Evolutionary conservation across 495 filamentous ascomycete genomes (phyloP).

Genomic region (Neurospora sp.): DNA sequence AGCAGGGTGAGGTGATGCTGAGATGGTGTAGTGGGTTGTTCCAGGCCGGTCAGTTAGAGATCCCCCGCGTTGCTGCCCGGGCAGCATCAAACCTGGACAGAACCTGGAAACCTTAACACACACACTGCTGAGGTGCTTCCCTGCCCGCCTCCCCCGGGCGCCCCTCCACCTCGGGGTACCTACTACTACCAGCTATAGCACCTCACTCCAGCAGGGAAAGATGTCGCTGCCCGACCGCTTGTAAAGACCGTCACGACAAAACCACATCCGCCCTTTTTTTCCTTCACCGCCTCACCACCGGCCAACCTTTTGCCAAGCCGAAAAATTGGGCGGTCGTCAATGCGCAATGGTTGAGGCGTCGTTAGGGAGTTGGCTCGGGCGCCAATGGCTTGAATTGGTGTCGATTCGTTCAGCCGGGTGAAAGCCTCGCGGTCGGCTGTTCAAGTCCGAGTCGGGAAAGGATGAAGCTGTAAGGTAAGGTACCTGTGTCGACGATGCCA

Average conservation of each 20-base stretch:
- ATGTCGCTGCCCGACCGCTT: constrained; percentile 14
- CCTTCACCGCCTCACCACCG: constrained; percentile 14
- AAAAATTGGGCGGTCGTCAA: constrained; percentile 6
- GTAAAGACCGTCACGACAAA: background rate
- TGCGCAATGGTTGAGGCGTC: background rate
- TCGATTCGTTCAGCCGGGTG: constrained; percentile 10
- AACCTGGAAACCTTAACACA: background rate
- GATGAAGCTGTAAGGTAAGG: background rate
- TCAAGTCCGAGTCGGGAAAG: background rate
- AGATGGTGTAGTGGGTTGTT: constrained; percentile 1
- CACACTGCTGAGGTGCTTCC: background rate
- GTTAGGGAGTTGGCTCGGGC: constrained; percentile 9
- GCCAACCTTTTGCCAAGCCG: constrained; percentile 3
- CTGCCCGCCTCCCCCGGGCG: background rate
- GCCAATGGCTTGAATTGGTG: constrained; percentile 16
- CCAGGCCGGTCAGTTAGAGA: constrained; percentile 1
- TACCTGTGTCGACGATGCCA: background rate
- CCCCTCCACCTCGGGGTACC: background rate
- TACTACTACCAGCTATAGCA: background rate
- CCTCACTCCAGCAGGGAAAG: background rate
- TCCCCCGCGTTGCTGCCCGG: constrained; percentile 1
- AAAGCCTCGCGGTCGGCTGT: background rate
- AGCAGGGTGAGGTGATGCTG: background rate
- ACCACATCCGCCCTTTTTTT: constrained; percentile 1
- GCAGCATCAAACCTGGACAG: background rate